Conservation (phyloP, 169 alveolate genomes). For the Plasmodium fragile region DNA sequence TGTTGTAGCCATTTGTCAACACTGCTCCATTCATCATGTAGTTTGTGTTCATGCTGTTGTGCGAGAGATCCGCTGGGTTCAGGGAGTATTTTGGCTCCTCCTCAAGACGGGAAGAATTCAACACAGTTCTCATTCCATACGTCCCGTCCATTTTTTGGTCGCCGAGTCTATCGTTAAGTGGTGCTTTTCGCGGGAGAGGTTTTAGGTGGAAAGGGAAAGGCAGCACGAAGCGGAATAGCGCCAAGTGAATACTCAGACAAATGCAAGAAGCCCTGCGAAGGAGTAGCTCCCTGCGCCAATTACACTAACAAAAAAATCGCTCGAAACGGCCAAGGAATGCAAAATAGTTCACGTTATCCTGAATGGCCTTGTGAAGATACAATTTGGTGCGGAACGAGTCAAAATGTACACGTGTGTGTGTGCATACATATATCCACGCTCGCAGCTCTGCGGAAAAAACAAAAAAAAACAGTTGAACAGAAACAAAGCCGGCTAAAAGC, state of each 20-base stretch:
- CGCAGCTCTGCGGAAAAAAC: background rate
- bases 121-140: constrained; percentile 27
- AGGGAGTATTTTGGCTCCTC: constrained; percentile 43
- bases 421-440: background rate
- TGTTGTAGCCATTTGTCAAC: constrained; percentile 30
- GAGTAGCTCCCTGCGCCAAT: background rate
- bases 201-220: background rate
- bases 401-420: background rate
- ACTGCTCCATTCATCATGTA: constrained; percentile 69
- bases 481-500: background rate
- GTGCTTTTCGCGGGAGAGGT: background rate
- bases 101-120: constrained; percentile 57
- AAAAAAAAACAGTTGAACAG: constrained; percentile 9
- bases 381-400: background rate
- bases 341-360: background rate
- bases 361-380: background rate
- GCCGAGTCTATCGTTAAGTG: background rate
- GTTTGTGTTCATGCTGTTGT: constrained; percentile 48
- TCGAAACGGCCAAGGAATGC: background rate
- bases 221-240: background rate
- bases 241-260: background rate
- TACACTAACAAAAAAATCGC: background rate
- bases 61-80: constrained; percentile 24
- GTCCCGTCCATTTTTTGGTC: constrained; percentile 54
- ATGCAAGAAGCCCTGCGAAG: background rate